Evolutionary conservation across 2,329 filamentous ascomycete species (phyloP), one percentile per base, ranked within the genome.

Genomic region (Bretziella fagacearum): DNA sequence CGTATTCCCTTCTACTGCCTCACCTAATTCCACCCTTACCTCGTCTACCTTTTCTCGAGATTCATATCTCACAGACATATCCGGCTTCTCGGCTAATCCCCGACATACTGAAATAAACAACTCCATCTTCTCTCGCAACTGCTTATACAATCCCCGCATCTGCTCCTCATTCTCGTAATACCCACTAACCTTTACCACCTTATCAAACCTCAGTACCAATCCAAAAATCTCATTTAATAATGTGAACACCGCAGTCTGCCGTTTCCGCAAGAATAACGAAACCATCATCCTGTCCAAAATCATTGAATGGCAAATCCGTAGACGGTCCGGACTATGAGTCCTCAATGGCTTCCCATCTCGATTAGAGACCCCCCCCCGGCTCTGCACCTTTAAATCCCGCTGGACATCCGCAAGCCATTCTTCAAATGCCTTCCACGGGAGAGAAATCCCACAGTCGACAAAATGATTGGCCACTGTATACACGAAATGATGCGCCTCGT

Each of bases 401-500:
- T 89, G 73, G 11, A 91, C 68, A 6, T 64, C 66, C 22, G 76
- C 66, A 0, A 95, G 65, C 53, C 76, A 80, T 0, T 57, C 57
- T 42, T 81, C 74, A 51, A 95, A 89, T 0, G 66, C 64, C 18
- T 64, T 65, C 87, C 89, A 96, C 0, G 79, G 76, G 13, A 71
- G 68, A 6, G 72, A 71, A 44, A 96, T 78, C 1, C 81, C 86
- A 0, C 77, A 73, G 49, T 89, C 83, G 52, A 93, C 80, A 55
- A 87, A 81, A 57, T 95, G 91, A 1, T 78, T 73, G 32, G 77
- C 73, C 0, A 95, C 61, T 7, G 74, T 74, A 1, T 74, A 70
- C 20, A 93, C 69, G 53, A 96, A 87, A 58, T 91, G 81, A 46
- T 84, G 78, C 0, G 84, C 79, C 57, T 93, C 83, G 30, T 80